Evolutionary conservation across 441 rosid genomes (phyloP).

Genomic region (Populus hybrid): DNA sequence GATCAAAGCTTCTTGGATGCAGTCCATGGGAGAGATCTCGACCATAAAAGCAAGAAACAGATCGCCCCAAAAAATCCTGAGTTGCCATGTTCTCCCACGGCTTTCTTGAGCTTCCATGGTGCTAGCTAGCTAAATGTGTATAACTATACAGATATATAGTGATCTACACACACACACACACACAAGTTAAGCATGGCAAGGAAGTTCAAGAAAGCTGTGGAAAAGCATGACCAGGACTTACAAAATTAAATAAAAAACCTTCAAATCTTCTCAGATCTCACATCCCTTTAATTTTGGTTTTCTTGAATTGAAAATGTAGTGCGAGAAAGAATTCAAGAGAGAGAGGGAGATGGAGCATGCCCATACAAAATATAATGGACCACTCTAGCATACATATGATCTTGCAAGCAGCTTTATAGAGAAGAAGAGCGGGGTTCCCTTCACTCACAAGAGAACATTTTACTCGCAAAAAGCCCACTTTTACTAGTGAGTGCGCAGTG

Average conservation of each 20-base stretch:
- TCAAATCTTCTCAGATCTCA: constrained; percentile 32
- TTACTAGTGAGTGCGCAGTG: constrained; percentile 47
- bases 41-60: background rate
- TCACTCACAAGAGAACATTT: constrained; percentile 23
- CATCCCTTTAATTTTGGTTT: background rate
- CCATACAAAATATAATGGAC: constrained; percentile 38
- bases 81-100: constrained; percentile 74
- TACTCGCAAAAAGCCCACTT: constrained; percentile 19
- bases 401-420: constrained; percentile 48
- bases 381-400: constrained; percentile 43
- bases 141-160: background rate
- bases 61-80: constrained; percentile 34
- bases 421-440: constrained; percentile 39
- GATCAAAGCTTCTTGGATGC: constrained; percentile 2
- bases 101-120: constrained; percentile 72
- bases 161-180: background rate
- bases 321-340: constrained; percentile 5
- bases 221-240: constrained; percentile 73
- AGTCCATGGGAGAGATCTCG: background rate
- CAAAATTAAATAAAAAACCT: background rate
- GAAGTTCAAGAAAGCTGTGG: constrained; percentile 97
- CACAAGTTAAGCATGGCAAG: constrained; percentile 11
- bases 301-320: constrained; percentile 4
- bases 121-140: background rate
- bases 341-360: constrained; percentile 11